These are phyloP conservation scores for Hysterangium stoloniferum DNA, from an alignment of 768 basidiomycete species.

Conservation along the genomic window DNA sequence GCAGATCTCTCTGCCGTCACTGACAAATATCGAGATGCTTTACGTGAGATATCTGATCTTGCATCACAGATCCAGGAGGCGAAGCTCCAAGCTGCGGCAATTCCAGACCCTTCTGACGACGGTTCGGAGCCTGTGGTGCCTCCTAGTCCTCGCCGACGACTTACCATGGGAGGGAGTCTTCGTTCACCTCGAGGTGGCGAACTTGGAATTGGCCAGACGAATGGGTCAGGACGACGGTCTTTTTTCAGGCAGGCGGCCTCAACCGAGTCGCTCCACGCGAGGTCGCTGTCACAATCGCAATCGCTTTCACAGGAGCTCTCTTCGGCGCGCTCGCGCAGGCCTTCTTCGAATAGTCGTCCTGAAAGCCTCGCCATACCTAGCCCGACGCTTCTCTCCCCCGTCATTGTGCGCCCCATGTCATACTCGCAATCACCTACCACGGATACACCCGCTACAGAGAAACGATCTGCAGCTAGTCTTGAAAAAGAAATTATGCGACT, in stretches of 20 bases:
- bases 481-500: slow-evolving; percentile 95
- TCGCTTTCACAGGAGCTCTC: slow-evolving; percentile 97
- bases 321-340: slow-evolving; percentile 79
- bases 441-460: slow-evolving; percentile 51
- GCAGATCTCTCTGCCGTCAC: slow-evolving; percentile 72
- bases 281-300: slow-evolving; percentile 89
- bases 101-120: slow-evolving; percentile 29
- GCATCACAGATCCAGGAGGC: slow-evolving; percentile 85
- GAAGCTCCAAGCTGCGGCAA: slow-evolving; percentile 43
- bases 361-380: slow-evolving; percentile 11
- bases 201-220: slow-evolving; percentile 20
- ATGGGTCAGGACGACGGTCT: slow-evolving; percentile 53
- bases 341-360: slow-evolving; percentile 37
- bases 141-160: slow-evolving; percentile 41
- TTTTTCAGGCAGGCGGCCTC: slow-evolving; percentile 88
- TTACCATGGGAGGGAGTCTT: slow-evolving; percentile 30
- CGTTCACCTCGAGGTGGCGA: slow-evolving; percentile 7
- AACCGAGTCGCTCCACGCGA: slow-evolving; percentile 80
- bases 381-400: slow-evolving; percentile 23
- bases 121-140: slow-evolving; percentile 34
- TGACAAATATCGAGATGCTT: slow-evolving; percentile 78
- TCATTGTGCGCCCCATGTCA: slow-evolving; percentile 38
- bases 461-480: slow-evolving; percentile 76
- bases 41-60: slow-evolving; percentile 89
- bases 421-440: slow-evolving; percentile 8